Evolutionary conservation across 768 basidiomycete genomes (phyloP).

Genomic region (Boletus rufocinnamomeus): DNA sequence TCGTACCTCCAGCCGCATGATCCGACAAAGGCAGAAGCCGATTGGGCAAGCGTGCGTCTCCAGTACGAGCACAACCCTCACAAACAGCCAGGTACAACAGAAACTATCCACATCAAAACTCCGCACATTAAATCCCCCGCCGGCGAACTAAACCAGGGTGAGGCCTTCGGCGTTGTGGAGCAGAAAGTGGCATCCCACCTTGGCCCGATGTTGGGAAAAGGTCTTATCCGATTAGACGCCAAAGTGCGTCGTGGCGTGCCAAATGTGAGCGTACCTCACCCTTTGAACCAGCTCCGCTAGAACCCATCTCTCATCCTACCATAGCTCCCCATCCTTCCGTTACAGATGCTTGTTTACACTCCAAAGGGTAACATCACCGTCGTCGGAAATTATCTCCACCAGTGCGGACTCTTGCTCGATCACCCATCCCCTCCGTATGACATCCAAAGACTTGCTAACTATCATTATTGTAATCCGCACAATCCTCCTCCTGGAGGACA

Average conservation of each 20-base stretch:
- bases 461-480: conserved; percentile 89
- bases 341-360: conserved; percentile 89
- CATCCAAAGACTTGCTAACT: conserved; percentile 53
- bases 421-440: conserved; percentile 77
- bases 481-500: conserved; percentile 75
- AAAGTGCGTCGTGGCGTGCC: conserved; percentile 66
- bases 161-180: conserved; percentile 82
- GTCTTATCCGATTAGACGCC: conserved; percentile 78
- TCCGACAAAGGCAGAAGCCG: conserved; percentile 43
- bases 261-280: conserved; percentile 50
- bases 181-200: conserved; percentile 79
- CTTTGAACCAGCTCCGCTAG: conserved; percentile 16
- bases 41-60: conserved; percentile 71
- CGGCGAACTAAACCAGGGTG: conserved; percentile 59
- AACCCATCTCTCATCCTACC: conserved; percentile 20
- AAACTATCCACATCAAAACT: conserved; percentile 78
- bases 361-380: conserved; percentile 90
- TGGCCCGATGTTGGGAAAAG: conserved; percentile 83
- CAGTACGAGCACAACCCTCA: conserved; percentile 68
- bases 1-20: conserved; percentile 59
- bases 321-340: conserved; percentile 78
- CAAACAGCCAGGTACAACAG: conserved; percentile 49
- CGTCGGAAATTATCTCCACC: conserved; percentile 75
- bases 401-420: conserved; percentile 69
- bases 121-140: conserved; percentile 52